These are phyloP conservation scores for Harringtonia aguacate DNA, from an alignment of 2,329 filamentous ascomycete species.

Conservation along the genomic window DNA sequence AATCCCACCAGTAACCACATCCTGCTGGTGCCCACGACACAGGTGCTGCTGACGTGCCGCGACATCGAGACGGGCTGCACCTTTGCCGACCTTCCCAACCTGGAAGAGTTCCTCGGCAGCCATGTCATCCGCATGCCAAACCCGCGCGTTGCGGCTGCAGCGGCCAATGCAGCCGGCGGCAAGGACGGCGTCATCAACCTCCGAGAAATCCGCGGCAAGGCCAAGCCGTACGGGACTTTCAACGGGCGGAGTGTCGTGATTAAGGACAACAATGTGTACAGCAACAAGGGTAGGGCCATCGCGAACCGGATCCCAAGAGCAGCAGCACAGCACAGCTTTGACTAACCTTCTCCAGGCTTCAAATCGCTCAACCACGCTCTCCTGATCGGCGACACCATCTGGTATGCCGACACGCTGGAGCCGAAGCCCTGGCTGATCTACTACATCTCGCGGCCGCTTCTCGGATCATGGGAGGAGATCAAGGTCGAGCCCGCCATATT, in stretches of 20 bases:
- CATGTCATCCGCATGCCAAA: conserved; percentile 81
- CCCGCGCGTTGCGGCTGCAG: conserved; percentile 30
- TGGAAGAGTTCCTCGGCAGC: conserved; percentile 91
- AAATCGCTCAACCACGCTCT: conserved; percentile 85
- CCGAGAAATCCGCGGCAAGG: conserved; percentile 82
- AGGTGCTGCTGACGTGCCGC: conserved; percentile 77
- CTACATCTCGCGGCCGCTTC: conserved; percentile 82
- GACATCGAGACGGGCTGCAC: conserved; percentile 70
- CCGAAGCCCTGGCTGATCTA: conserved; percentile 93
- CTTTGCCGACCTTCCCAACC: conserved; percentile 71
- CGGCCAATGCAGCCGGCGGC: conserved; percentile 35
- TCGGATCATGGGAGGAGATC: conserved; percentile 71
- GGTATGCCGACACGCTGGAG: conserved; percentile 82
- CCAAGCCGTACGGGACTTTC: conserved; percentile 84
- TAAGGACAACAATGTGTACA: conserved; percentile 87
- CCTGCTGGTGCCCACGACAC: conserved; percentile 85
- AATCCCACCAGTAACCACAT: conserved; percentile 85
- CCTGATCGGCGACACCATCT: conserved; percentile 71
- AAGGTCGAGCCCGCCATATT: conserved; percentile 58
- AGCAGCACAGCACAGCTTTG: no score
- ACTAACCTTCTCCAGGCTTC: conserved; percentile 52
- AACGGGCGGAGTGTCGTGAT: conserved; percentile 91
- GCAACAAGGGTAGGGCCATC: conserved; percentile 74
- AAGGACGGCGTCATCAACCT: conserved; percentile 54
- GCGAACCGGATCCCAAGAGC: no score